Evolutionary conservation across 106 monocot species (phyloP), one percentile per base, ranked within the genome.

Genomic region (Gastrodia elata): DNA sequence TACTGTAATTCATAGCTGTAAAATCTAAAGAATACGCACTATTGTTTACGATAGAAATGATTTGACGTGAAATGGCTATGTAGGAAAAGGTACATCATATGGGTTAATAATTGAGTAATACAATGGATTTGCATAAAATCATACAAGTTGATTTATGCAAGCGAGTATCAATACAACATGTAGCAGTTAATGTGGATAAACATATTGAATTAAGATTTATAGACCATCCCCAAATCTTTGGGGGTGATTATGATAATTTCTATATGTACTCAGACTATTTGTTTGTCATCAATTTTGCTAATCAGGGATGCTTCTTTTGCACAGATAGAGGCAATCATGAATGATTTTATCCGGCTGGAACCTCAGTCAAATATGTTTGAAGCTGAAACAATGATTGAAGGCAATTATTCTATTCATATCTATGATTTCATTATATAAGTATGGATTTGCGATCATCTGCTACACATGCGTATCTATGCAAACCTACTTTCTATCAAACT

Each of bases 381-480:
- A 83, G 87, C 95, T 71, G 95, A 96, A 78, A 96, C 95, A 28
- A 90, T 96, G 91, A 74, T 96, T 80, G 95, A 96, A 96, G 95
- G 95, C 35, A 67, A 67, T 34, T 2, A 10, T 38, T 13, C 20
- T 36, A 37, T 67, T 67, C 9, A 20, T 67, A 36, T 67, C 34
- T 18, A 18, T 38, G 37, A 67, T 67, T 38, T 67, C n/a, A 36
- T 67, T 38, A 67, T 36, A 37, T 13, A 61, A 27, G 1, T 61
- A 0, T 61, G 61, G 10, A 61, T 61, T 30, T 61, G 13, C 9
- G 32, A 59, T 59, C 59, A 59, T 59, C 59, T 59, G 59, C 28
- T 59, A 59, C 20, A 28, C 28, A 59, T 59, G 4, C 11, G 25
- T 59, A 59, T 59, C 10, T 10, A 11, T 59, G 10, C 8, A 59